Conservation (phyloP, 441 rosid genomes). For the Corymbia calophylla region DNA sequence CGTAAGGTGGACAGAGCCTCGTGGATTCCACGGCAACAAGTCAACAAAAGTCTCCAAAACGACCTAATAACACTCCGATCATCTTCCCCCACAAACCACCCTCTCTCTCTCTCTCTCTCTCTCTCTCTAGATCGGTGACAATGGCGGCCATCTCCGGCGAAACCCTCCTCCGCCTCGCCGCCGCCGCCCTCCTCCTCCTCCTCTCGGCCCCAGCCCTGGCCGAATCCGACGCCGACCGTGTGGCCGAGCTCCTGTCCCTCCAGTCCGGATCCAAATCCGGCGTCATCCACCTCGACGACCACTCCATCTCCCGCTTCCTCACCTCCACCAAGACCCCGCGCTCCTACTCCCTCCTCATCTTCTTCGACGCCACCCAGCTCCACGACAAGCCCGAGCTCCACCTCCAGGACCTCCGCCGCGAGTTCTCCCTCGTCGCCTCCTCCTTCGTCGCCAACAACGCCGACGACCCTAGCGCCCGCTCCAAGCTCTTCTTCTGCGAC, state of each 20-base stretch:
- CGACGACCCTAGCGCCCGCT: constrained; percentile 7
- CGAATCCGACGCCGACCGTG: background rate
- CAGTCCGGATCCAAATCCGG: constrained; percentile 39
- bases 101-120: background rate
- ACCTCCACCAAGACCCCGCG: constrained; percentile 61
- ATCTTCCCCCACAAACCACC: background rate
- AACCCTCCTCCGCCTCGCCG: constrained; percentile 8
- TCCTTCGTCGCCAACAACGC: constrained; percentile 67
- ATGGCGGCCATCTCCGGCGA: constrained; percentile 34
- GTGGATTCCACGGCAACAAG: background rate
- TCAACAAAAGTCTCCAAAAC: background rate
- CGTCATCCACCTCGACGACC: constrained; percentile 73
- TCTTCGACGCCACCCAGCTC: constrained; percentile 88
- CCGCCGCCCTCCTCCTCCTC: background rate
- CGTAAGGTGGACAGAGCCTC: background rate
- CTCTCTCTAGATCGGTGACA: background rate
- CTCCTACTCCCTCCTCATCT: constrained; percentile 65
- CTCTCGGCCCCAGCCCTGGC: constrained; percentile 5
- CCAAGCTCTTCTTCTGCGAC: constrained; percentile 81
- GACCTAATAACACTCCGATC: fast-evolving
- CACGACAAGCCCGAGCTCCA: constrained; percentile 65
- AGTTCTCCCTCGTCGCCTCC: constrained; percentile 60
- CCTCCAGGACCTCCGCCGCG: constrained; percentile 13
- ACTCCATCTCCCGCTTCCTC: constrained; percentile 57
- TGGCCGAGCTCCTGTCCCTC: background rate